Conservation (phyloP, 768 basidiomycete species). For the Sporobolomyces phaffii region DNA sequence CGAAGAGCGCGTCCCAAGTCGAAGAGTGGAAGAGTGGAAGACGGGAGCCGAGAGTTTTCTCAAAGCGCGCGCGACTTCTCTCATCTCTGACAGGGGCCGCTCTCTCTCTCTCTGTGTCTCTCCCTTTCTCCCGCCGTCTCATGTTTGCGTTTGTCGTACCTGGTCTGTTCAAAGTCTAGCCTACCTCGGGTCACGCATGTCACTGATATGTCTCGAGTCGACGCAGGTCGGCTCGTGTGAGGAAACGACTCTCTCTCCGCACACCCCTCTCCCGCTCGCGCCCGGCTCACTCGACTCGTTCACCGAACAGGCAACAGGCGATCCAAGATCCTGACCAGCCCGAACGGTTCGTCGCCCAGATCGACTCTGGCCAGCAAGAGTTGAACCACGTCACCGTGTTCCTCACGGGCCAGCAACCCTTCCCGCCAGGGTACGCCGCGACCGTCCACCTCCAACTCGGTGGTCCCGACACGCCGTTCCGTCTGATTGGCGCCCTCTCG, state of each 20-base stretch:
- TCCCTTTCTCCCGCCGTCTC: neutral
- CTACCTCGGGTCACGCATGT: neutral
- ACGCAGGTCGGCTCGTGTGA: conserved; percentile 28
- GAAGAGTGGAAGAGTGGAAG: too few species aligned
- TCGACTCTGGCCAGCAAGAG: conserved; percentile 60
- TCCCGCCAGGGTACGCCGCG: conserved; percentile 33
- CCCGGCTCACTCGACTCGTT: neutral
- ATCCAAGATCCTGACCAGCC: conserved; percentile 18
- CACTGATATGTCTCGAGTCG: too few species aligned
- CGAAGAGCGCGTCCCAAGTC: too few species aligned
- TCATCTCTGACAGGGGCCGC: too few species aligned
- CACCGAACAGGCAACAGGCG: neutral
- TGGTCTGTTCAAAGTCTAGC: neutral
- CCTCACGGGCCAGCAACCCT: conserved; percentile 58
- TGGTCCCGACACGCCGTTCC: too few species aligned
- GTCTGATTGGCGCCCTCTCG: conserved; percentile 46
- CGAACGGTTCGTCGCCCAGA: conserved; percentile 66
- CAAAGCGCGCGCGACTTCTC: too few species aligned
- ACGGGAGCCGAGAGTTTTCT: too few species aligned
- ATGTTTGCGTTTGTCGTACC: conserved; percentile 27
- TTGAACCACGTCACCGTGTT: conserved; percentile 86
- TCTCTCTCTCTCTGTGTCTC: too few species aligned
- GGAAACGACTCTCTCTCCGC: neutral
- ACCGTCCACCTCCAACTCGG: conserved; percentile 17
- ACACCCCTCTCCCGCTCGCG: neutral